Base-by-base conservation (phyloP, 2,329 filamentous ascomycete genomes). In the Epicoccum nigrum region DNA sequence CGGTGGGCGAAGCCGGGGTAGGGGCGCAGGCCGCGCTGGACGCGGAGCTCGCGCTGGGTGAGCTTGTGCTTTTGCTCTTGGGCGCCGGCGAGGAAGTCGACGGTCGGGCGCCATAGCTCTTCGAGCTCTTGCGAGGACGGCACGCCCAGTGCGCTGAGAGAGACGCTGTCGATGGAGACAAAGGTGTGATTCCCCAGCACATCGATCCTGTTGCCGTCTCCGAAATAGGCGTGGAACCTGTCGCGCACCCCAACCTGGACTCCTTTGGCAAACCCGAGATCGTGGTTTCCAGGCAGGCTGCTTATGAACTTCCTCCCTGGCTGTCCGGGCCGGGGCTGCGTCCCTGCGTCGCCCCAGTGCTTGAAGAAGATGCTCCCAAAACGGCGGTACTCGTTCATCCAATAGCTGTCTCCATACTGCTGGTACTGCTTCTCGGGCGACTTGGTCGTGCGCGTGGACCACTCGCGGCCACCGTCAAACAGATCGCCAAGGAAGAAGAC, bases 381-480 rank as follows among this genome's bases (percentile, higher is more conserved):
- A 8, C 94, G 86, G 54, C 81, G 78, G 64, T 96, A 97, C 72
- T 99, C 94, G 35, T 83, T 78, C 66, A 93, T 75, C 94, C 94
- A 99, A 67, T 88, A 97, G 16, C 82, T 78, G 59, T 94, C 83
- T 30, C 87, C 89, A 67, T 96, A 97, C 55, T 85, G 83, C 59
- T 82, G 85, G 64, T 86, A 88, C 79, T 86, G 90, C 56, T 81
- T 78, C 64, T 89, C 84, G 1, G 90, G 80, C 44, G 78, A 82
- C 13, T 52, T 63, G 6, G 65, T 68, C 6, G 69, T 70, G 34
- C 64, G 77, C 11, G 92, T 93, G 60, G 87, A 88, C 94, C 94
- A 99, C 77, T 99, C 94, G 60, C 94, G 84, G 7, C 94, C 94
- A 4, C 94, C 94, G 68, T 99, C 94, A 65, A 99, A 97, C 1